Evolutionary conservation across 164 flowering plant genomes (phyloP).

Genomic region (Euptelea pleiosperma): DNA sequence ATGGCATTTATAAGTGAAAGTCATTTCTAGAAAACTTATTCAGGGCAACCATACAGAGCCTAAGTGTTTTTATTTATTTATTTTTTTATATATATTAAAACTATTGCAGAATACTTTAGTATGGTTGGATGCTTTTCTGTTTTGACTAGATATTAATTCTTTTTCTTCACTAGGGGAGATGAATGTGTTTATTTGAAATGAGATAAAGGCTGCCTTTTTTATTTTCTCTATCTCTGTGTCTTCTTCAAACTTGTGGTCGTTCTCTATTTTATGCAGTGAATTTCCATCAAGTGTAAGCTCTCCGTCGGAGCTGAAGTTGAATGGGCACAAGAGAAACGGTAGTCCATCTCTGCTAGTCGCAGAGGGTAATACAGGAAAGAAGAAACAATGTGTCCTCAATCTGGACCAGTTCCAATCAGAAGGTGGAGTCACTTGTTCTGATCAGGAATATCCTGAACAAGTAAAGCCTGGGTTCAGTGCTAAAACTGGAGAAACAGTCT

Average conservation of each 20-base stretch:
- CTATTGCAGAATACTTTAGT: neutral
- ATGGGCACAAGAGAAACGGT: conserved; percentile 44
- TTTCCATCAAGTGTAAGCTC: conserved; percentile 30
- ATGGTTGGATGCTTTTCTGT: neutral
- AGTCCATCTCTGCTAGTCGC: conserved; percentile 37
- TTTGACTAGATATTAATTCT: no score
- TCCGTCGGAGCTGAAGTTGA: conserved; percentile 26
- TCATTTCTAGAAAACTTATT: no score
- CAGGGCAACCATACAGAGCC: no score
- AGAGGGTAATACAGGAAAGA: conserved; percentile 39
- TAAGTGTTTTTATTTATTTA: neutral
- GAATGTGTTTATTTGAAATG: neutral
- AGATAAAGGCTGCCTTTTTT: neutral
- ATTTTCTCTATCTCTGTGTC: neutral
- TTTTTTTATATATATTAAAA: neutral
- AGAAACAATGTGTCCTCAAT: conserved; percentile 29
- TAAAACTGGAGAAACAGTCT: conserved; percentile 20
- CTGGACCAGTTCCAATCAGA: conserved; percentile 19
- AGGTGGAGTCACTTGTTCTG: conserved; percentile 13
- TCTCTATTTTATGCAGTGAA: conserved; percentile 38
- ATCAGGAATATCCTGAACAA: conserved; percentile 22
- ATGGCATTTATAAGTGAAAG: no score
- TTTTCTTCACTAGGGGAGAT: neutral
- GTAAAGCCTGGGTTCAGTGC: conserved; percentile 16
- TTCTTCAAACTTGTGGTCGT: neutral